Evolutionary conservation across 352 stramenopile genomes (phyloP).

Genomic region (Phytophthora vignae): DNA sequence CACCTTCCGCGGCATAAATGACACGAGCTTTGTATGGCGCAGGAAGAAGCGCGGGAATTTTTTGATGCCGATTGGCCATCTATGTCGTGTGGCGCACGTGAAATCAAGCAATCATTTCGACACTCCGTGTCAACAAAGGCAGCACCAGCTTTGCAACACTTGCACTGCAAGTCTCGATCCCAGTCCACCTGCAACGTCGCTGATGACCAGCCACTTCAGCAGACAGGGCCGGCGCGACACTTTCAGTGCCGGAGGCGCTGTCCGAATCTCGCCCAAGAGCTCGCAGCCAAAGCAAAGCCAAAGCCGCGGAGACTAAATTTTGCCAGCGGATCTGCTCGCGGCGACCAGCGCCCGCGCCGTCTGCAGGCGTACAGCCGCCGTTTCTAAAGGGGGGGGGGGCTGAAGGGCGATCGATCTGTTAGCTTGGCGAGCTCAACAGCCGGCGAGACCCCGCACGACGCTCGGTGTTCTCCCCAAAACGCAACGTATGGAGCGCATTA

Average conservation of each 20-base stretch:
- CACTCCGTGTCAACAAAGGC: not conserved
- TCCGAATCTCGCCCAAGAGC: conserved; percentile 15
- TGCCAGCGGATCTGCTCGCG: conserved; percentile 23
- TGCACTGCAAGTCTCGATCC: not conserved
- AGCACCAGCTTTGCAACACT: not conserved
- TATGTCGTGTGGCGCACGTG: conserved; percentile 4
- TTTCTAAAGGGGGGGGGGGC: conserved; percentile 16
- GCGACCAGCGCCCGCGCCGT: conserved; percentile 7
- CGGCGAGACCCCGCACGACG: not conserved
- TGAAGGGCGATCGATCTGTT: too few relatives aligned
- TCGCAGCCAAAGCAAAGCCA: not conserved
- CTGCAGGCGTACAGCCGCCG: conserved; percentile 9
- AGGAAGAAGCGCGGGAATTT: conserved; percentile 11
- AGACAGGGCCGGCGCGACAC: conserved; percentile 11
- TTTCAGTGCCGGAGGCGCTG: not conserved
- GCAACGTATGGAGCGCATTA: not conserved
- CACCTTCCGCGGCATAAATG: conserved; percentile 29
- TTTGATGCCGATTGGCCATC: too few relatives aligned
- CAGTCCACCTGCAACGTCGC: not conserved
- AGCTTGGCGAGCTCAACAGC: not conserved
- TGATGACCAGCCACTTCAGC: conserved; percentile 1
- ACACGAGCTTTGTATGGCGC: conserved; percentile 3
- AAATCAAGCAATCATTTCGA: not conserved
- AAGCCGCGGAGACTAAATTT: conserved; percentile 11
- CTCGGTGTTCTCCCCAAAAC: conserved; percentile 7